These are phyloP conservation scores for Cicer cuneatum DNA, from an alignment of 306 rosid species.

Conservation along the genomic window DNA sequence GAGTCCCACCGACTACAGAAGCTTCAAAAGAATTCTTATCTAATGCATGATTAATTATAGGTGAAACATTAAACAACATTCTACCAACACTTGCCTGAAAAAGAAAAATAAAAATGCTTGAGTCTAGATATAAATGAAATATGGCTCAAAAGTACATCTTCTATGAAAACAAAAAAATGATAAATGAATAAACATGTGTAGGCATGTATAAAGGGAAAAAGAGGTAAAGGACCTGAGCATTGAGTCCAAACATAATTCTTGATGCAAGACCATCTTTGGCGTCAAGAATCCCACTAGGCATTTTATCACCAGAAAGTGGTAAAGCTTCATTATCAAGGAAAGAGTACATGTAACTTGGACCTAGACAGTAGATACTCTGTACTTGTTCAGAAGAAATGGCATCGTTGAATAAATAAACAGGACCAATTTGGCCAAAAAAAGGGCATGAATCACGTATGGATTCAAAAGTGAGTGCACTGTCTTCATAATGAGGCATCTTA, in stretches of 20 bases:
- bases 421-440: slow-evolving; percentile 93
- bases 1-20: slow-evolving; percentile 82
- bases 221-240: slow-evolving; percentile 78
- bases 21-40: slow-evolving; percentile 86
- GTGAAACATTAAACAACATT: slow-evolving; percentile 88
- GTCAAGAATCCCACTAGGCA: slow-evolving; percentile 84
- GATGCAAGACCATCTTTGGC: slow-evolving; percentile 88
- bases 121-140: slow-evolving; percentile 16
- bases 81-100: slow-evolving; percentile 91
- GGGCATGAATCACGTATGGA: slow-evolving; percentile 74
- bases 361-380: slow-evolving; percentile 83
- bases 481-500: slow-evolving; percentile 66
- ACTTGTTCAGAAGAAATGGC: slow-evolving; percentile 92
- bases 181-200: background rate
- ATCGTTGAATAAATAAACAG: slow-evolving; percentile 82
- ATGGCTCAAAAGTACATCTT: background rate
- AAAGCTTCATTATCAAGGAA: slow-evolving; percentile 89
- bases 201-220: slow-evolving; percentile 1
- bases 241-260: slow-evolving; percentile 86
- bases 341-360: slow-evolving; percentile 97
- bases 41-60: slow-evolving; percentile 61
- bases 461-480: slow-evolving; percentile 55
- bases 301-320: slow-evolving; percentile 65
- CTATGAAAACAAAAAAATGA: slow-evolving; percentile 26
- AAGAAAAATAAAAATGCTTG: slow-evolving; percentile 42